phyloP scores from a whole-genome alignment of 148 eudicot species.

The Pouteria glomerata region DNA sequence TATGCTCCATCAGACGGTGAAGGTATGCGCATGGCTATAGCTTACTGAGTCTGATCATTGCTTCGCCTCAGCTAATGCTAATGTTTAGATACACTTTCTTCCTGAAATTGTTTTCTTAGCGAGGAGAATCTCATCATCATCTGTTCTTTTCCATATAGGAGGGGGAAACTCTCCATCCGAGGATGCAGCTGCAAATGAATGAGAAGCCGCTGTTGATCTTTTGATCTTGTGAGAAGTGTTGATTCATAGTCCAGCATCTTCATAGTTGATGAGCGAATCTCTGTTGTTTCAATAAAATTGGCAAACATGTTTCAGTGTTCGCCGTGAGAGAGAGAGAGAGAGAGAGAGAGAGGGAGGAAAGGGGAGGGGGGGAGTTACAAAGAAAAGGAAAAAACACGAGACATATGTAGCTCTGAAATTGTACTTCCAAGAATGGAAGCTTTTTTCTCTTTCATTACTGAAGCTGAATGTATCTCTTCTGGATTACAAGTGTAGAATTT shows the following conservation, averaged over 20 bases:
- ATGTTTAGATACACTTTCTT: background rate
- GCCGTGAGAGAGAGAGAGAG: too few relatives aligned
- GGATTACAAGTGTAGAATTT: background rate
- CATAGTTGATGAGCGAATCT: background rate
- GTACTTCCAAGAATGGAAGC: conserved; percentile 10
- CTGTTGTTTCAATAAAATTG: conserved; percentile 30
- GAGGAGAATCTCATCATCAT: background rate
- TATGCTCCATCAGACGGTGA: conserved; percentile 88
- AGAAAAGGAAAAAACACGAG: conserved; percentile 1
- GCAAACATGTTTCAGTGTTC: conserved; percentile 2
- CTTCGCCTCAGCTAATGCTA: background rate
- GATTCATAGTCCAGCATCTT: background rate
- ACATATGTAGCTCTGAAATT: conserved; percentile 11
- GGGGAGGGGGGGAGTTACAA: too few relatives aligned
- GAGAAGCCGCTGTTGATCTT: conserved; percentile 18
- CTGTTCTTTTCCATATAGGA: conserved; percentile 30
- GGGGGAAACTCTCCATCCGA: conserved; percentile 54
- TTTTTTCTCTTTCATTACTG: conserved; percentile 2
- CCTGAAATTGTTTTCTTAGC: background rate
- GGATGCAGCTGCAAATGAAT: conserved; percentile 54
- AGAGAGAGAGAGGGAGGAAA: too few relatives aligned
- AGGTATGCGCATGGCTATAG: conserved; percentile 34
- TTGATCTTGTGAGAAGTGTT: conserved; percentile 2
- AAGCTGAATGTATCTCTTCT: conserved; percentile 10
- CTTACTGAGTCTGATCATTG: background rate